phyloP scores from a whole-genome alignment of 169 alveolate species.

The Perkinsus marinus region DNA sequence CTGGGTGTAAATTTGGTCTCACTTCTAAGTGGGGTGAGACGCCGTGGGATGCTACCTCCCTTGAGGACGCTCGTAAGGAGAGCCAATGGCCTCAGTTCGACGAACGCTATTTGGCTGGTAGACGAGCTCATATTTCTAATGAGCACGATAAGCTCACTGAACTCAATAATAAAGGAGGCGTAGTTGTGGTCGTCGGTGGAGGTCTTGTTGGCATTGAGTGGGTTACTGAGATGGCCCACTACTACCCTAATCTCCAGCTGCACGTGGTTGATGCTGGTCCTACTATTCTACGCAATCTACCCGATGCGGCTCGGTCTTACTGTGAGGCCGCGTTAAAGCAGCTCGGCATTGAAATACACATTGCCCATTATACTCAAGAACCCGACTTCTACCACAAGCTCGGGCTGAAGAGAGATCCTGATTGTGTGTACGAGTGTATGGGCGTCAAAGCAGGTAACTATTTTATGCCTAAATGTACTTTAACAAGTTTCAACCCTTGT shows the following conservation, averaged over 20 bases:
- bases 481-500: not conserved
- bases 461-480: conserved; percentile 25
- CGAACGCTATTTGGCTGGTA: not conserved
- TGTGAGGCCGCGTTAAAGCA: not conserved
- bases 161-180: not conserved
- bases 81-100: not conserved
- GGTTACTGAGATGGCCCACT: conserved; percentile 23
- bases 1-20: conserved; percentile 17
- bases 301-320: not conserved
- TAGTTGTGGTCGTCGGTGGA: conserved; percentile 14
- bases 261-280: conserved; percentile 14
- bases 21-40: not conserved
- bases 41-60: not conserved
- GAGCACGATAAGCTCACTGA: not conserved
- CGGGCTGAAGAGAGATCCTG: conserved; percentile 18
- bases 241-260: conserved; percentile 14
- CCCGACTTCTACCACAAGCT: conserved; percentile 16
- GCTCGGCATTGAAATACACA: not conserved
- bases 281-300: not conserved
- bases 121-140: not conserved
- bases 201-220: conserved; percentile 28
- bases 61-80: not conserved
- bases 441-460: conserved; percentile 29
- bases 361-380: not conserved
- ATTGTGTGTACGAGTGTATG: conserved; percentile 22